Conservation (phyloP, 1,284 basidiomycete species). For the Cryptococcus sp. region DNA sequence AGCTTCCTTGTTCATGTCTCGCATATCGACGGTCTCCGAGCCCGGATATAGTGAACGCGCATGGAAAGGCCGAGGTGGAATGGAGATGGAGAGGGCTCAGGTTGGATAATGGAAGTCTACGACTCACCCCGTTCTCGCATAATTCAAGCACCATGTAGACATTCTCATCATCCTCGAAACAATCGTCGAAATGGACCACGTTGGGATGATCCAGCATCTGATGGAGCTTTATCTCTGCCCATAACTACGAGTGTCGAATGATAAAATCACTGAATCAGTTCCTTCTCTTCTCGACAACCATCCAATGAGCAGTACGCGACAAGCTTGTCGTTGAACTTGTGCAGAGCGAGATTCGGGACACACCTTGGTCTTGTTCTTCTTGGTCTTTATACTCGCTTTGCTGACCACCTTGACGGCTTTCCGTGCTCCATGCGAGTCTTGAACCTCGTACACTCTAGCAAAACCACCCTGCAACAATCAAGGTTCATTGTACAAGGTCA, state of each 20-base stretch:
- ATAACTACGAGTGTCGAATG: conserved; percentile 62
- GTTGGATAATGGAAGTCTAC: neutral
- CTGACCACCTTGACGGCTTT: conserved; percentile 87
- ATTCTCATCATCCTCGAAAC: conserved; percentile 93
- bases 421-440: conserved; percentile 64
- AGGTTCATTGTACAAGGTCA: neutral
- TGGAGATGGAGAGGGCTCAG: too few relatives aligned
- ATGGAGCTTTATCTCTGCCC: conserved; percentile 98
- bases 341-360: conserved; percentile 21
- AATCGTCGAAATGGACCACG: conserved; percentile 88
- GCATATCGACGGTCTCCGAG: too few relatives aligned
- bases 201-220: conserved; percentile 87
- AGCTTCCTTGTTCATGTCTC: neutral
- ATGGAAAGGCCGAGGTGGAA: neutral
- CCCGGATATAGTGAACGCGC: neutral
- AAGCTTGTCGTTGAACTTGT: neutral
- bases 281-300: neutral
- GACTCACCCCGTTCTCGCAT: conserved; percentile 73
- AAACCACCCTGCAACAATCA: conserved; percentile 71
- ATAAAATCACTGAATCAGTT: neutral
- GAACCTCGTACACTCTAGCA: conserved; percentile 84
- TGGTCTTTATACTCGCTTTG: conserved; percentile 78
- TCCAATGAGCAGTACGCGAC: neutral
- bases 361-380: conserved; percentile 91
- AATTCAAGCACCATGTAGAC: conserved; percentile 97